Evolutionary conservation across 139 green algal species (phyloP).

Genomic region (Parachlorella kessleri): DNA sequence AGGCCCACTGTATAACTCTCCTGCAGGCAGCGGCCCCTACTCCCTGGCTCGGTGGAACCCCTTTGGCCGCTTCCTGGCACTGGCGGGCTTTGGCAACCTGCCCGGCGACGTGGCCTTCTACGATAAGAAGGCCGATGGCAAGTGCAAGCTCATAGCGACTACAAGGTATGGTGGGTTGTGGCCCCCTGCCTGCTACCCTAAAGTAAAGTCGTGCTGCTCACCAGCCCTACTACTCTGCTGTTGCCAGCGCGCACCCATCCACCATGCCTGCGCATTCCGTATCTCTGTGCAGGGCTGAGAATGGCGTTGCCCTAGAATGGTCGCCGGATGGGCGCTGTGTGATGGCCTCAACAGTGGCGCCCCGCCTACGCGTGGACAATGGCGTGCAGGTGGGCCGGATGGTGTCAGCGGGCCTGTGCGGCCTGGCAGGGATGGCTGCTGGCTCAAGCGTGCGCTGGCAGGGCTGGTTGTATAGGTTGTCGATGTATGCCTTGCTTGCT

Average conservation of each 20-base stretch:
- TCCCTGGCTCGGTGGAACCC: constrained; percentile 89
- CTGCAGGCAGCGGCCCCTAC: constrained; percentile 65
- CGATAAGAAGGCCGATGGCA: constrained; percentile 80
- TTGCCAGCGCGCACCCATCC: constrained; percentile 5
- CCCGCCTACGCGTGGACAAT: constrained; percentile 96
- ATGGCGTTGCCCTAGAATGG: constrained; percentile 80
- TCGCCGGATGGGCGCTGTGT: constrained; percentile 84
- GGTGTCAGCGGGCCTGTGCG: background rate
- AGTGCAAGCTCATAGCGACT: constrained; percentile 77
- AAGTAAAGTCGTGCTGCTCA: too few relatives aligned
- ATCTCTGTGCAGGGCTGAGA: constrained; percentile 36
- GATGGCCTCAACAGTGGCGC: constrained; percentile 84
- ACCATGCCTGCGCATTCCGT: background rate
- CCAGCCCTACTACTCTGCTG: too few relatives aligned
- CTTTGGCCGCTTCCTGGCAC: constrained; percentile 78
- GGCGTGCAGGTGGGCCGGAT: constrained; percentile 48
- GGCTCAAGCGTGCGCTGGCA: too few relatives aligned
- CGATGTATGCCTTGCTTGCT: too few relatives aligned
- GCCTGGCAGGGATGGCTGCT: too few relatives aligned
- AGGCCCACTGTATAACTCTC: background rate
- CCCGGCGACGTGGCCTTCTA: constrained; percentile 92
- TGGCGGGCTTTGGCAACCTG: constrained; percentile 84
- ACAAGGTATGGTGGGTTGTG: constrained; percentile 1
- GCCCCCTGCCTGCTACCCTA: background rate
- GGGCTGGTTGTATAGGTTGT: too few relatives aligned